Percentiles rank a stretch among this genome's conserved stretches.
These are phyloP conservation scores for Eucalyptus dawsonii DNA, from an alignment of 345 rosid genomes.

Conservation along the genomic window DNA sequence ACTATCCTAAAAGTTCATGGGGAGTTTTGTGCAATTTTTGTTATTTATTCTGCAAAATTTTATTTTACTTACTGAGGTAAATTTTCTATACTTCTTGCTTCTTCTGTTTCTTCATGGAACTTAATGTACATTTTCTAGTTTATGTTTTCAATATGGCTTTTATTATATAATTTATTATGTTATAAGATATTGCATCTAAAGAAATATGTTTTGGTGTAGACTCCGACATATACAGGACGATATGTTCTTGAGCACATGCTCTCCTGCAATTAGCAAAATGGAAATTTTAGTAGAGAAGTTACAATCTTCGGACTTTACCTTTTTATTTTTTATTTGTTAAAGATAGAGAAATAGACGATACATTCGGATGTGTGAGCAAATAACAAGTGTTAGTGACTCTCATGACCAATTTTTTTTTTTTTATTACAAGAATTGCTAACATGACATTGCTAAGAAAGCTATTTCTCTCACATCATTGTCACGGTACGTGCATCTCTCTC, in stretches of 20 bases:
- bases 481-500: background rate
- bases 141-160: background rate
- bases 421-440: background rate
- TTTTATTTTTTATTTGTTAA: background rate
- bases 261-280: background rate
- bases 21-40: background rate
- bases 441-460: background rate
- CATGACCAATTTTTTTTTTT: too few species aligned
- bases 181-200: background rate
- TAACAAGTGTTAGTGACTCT: background rate
- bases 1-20: background rate
- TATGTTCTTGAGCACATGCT: background rate
- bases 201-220: background rate
- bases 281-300: background rate
- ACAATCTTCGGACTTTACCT: background rate
- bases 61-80: background rate
- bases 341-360: background rate
- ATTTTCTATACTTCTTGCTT: background rate
- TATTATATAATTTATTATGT: background rate
- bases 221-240: background rate
- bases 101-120: background rate
- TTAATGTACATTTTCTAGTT: background rate
- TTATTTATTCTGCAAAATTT: too few species aligned
- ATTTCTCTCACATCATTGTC: background rate
- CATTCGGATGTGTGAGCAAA: background rate